Evolutionary conservation across 805 yeast genomes (phyloP).

Genomic region (Starmerella bombi): DNA sequence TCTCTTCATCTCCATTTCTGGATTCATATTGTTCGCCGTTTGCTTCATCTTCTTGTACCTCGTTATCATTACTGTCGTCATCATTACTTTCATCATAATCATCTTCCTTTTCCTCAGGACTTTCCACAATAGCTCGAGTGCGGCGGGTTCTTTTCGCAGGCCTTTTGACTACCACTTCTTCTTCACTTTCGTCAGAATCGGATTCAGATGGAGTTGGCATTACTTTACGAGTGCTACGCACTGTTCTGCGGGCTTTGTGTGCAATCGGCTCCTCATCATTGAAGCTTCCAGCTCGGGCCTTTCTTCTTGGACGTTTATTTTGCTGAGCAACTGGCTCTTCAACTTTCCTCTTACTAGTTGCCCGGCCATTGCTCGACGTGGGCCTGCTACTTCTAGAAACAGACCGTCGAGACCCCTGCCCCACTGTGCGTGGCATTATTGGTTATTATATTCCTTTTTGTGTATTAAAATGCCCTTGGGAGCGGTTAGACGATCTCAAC

Average conservation of each 20-base stretch:
- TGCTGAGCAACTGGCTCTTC: background rate
- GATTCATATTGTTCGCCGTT: background rate
- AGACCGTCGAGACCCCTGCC: constrained; percentile 19
- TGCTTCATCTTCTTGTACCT: background rate
- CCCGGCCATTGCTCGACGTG: too few species aligned
- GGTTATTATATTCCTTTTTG: background rate
- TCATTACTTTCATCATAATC: background rate
- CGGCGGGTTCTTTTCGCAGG: background rate
- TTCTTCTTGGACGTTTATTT: background rate
- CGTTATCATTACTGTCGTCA: background rate
- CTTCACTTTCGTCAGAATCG: background rate
- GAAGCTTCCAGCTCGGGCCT: background rate
- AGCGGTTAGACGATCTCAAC: background rate
- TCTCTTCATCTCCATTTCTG: background rate
- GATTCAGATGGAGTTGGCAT: background rate
- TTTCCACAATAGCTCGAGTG: background rate
- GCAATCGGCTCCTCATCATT: background rate
- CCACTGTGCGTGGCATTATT: constrained; percentile 11
- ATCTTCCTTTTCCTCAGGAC: background rate
- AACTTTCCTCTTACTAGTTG: background rate
- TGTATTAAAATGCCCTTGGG: background rate
- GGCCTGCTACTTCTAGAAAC: too few species aligned
- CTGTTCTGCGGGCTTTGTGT: background rate
- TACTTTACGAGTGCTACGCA: background rate
- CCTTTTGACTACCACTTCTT: background rate